These are phyloP conservation scores for Exophiala dermatitidis DNA, from an alignment of 2,329 filamentous ascomycete genomes.

Conservation along the genomic window DNA sequence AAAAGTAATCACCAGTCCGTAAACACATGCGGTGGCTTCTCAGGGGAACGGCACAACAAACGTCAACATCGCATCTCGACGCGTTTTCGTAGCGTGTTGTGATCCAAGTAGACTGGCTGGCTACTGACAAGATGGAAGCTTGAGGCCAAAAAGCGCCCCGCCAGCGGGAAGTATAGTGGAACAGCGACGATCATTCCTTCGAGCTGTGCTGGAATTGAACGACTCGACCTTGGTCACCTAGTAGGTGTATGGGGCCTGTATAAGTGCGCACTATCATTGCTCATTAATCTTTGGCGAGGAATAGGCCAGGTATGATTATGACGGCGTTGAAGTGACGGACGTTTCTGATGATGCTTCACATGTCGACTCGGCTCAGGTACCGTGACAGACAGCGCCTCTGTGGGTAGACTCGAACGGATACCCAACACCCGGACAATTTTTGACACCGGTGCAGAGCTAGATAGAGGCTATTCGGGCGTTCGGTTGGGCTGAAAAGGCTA, in stretches of 20 bases:
- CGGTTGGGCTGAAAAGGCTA: not conserved
- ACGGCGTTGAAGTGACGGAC: not conserved
- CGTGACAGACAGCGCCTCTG: not conserved
- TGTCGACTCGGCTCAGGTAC: conserved; percentile 6
- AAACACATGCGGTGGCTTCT: not conserved
- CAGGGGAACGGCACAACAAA: not conserved
- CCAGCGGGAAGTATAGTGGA: not conserved
- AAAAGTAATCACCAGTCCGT: not conserved
- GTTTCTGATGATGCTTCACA: conserved; percentile 7
- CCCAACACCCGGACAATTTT: not conserved
- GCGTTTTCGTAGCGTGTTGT: not conserved
- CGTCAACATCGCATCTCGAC: not conserved
- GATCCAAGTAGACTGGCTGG: not conserved
- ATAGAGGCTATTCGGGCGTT: not conserved
- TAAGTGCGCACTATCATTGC: not conserved
- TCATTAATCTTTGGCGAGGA: not conserved
- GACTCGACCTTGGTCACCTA: no score
- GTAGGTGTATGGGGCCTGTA: no score
- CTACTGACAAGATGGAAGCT: not conserved
- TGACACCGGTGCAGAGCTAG: not conserved
- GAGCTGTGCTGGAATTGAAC: not conserved
- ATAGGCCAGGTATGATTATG: not conserved
- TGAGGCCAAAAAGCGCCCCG: not conserved
- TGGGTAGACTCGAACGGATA: not conserved
- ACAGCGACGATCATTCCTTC: not conserved